These are phyloP conservation scores for Meripilus lineatus DNA, from an alignment of 1,284 basidiomycete species.

Conservation along the genomic window DNA sequence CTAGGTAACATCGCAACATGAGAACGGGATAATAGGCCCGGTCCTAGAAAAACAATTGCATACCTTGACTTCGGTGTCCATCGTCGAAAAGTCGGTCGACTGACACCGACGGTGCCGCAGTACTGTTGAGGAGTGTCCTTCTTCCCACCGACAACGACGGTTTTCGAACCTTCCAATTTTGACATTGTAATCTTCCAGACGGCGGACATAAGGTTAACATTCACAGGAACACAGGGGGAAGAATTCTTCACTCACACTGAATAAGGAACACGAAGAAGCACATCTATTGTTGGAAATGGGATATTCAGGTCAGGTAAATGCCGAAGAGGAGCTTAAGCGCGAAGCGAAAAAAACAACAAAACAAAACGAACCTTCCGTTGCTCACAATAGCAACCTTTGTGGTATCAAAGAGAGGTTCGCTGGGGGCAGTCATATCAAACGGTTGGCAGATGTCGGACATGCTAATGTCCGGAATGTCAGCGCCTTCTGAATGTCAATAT, in stretches of 20 bases:
- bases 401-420: conserved; percentile 45
- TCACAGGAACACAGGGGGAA: conserved; percentile 9
- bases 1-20: conserved; percentile 29
- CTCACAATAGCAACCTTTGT: conserved; percentile 50
- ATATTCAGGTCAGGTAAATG: conserved; percentile 2
- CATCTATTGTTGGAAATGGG: conserved; percentile 24
- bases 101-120: conserved; percentile 58
- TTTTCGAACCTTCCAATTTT: conserved; percentile 52
- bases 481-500: neutral
- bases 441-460: conserved; percentile 57
- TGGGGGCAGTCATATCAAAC: conserved; percentile 38
- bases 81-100: conserved; percentile 47
- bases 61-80: conserved; percentile 58
- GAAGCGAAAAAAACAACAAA: neutral
- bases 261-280: conserved; percentile 55
- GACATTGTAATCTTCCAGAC: conserved; percentile 50
- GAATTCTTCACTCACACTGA: conserved; percentile 48
- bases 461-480: conserved; percentile 24
- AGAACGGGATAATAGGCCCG: neutral
- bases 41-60: neutral
- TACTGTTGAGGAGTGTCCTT: conserved; percentile 47
- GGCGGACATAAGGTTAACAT: conserved; percentile 3
- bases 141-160: conserved; percentile 52
- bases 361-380: conserved; percentile 40
- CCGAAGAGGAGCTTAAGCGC: neutral